phyloP scores from a whole-genome alignment of 768 basidiomycete genomes.

The Neoboletus magnificus region DNA sequence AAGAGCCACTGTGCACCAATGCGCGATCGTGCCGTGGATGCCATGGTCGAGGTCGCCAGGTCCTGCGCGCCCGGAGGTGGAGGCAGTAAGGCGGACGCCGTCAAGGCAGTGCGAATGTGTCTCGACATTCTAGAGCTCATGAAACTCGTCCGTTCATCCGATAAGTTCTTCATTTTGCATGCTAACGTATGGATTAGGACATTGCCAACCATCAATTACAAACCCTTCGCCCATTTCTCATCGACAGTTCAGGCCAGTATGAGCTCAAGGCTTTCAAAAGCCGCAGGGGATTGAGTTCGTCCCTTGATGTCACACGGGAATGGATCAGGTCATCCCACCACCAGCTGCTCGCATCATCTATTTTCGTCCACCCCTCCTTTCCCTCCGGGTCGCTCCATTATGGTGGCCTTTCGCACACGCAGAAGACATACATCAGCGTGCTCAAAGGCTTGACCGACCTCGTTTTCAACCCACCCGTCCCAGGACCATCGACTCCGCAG shows the following conservation, averaged over 20 bases:
- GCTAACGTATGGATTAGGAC: conserved; percentile 53
- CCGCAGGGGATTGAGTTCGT: conserved; percentile 43
- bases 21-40: conserved; percentile 79
- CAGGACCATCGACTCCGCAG: conserved; percentile 33
- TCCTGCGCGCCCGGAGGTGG: conserved; percentile 51
- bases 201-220: conserved; percentile 96
- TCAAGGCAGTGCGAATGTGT: conserved; percentile 75
- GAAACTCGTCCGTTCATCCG: conserved; percentile 72
- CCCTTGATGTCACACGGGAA: conserved; percentile 54
- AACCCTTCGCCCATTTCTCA: conserved; percentile 86
- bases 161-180: conserved; percentile 9
- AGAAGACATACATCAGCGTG: conserved; percentile 49
- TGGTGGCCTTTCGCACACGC: conserved; percentile 39
- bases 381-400: conserved; percentile 44
- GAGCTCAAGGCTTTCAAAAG: conserved; percentile 76
- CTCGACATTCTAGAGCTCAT: conserved; percentile 91
- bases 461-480: conserved; percentile 53
- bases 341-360: conserved; percentile 39
- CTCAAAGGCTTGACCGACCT: conserved; percentile 63
- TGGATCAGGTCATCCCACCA: conserved; percentile 61
- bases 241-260: conserved; percentile 73
- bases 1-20: conserved; percentile 94
- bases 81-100: conserved; percentile 59
- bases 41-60: conserved; percentile 72
- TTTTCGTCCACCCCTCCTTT: conserved; percentile 44